Evolutionary conservation across 176 grass and related monocot species (phyloP), one percentile per base, ranked within the genome.

Genomic region (Musa acuminata): DNA sequence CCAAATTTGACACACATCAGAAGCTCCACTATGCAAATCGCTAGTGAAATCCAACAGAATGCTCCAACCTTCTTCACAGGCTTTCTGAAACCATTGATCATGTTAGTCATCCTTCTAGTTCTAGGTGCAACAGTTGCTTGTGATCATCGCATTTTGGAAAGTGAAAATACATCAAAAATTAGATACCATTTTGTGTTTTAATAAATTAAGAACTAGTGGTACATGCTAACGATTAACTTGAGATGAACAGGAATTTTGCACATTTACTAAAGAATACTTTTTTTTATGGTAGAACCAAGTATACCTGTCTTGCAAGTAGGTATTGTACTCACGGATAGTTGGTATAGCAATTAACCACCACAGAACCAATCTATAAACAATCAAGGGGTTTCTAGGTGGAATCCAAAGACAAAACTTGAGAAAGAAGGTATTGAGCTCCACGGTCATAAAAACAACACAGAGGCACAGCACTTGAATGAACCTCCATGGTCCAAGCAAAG

Each of bases 271-370:
- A 22, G 11, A 52, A 51, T 51, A 52, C 9, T 6, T 71, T 51
- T n/a, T 20, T 49, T 43, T 43, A 43, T 20, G 14, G 13, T 51
- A 55, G 20, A 57, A 19, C 11, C 7, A 55, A 43, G 4, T 0
- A 43, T 87, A 99, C 95, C 88, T 99, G 83, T 99, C 91, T 77
- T 99, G 95, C 69, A 99, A 89, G 81, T 99, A 99, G 24, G 90
- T 99, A 58, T 99, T 99, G 58, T 99, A 99, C 74, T 99, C 95
- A 0, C 90, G 90, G 50, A 99, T 99, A 14, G 90, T 99, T 59
- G 95, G 95, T 85, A 99, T 99, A 10, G 95, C 95, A 72, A 91
- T 90, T 69, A 99, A 76, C 95, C 95, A 99, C 95, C 95, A 99
- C 53, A 99, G 91, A 62, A 99, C 82, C 63, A 99, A 69, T 55